Base-by-base conservation (phyloP, 306 rosid species). In the Medicago lupulina region DNA sequence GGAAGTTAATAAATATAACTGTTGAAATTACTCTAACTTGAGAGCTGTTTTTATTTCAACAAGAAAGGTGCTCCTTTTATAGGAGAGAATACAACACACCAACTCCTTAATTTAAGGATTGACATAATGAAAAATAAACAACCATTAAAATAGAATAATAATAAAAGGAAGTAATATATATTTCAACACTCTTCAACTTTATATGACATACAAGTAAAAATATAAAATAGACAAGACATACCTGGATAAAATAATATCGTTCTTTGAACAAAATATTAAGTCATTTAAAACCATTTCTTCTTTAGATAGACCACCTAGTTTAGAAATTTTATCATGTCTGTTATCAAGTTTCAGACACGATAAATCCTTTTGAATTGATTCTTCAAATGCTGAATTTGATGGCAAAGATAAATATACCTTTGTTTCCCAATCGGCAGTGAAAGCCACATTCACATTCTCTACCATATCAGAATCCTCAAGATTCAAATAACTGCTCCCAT, bases 251-350 rank as follows among this genome's bases (percentile, higher is more conserved):
- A 77, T 72, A 55, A 77, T 72, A 86, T 86, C 74, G 31, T 75
- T 76, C 62, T 69, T 55, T 46, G 91, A 91, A 8, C 89, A 87
- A 61, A 83, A 76, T 76, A 90, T 62, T 79, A 92, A 87, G 60
- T 83, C 90, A 90, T 86, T 91, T 74, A 94, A 79, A 77, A 79
- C 73, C 65, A 84, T 77, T 76, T 86, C 90, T 80, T 94, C 98
- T 84, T 87, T 85, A 12, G 92, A 91, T 74, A 94, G 90, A 75
- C 95, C 97, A 54, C 96, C 97, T 82, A 94, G 80, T 82, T 84
- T 87, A 68, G 81, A 72, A 73, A 65, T 55, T 54, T 67, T 70
- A 55, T 64, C 38, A 34, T 34, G 38, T 34, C 38, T 34, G 38
- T 1, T 34, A 34, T 34, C 74, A 60, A 61, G 79, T 59, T 84